Conservation (phyloP, 305 asterid species). For the Ajuga reptans region DNA sequence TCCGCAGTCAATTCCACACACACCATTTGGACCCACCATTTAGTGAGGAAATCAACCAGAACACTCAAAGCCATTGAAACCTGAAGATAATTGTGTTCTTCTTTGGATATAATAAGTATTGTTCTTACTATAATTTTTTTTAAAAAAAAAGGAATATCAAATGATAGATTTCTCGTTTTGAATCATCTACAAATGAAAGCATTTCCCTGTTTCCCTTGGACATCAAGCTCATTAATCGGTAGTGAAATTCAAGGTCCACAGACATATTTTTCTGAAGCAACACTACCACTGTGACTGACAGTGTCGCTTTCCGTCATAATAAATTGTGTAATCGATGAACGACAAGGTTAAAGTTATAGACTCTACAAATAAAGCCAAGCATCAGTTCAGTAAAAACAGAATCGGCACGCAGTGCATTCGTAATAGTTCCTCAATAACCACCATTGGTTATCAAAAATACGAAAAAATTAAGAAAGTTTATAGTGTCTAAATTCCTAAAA, state of each 20-base stretch:
- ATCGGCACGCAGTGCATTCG: not conserved
- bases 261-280: not conserved
- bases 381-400: not conserved
- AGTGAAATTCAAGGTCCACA: not conserved
- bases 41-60: not conserved
- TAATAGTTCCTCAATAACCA: not conserved
- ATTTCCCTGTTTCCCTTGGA: not conserved
- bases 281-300: not conserved
- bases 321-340: not conserved
- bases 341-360: not conserved
- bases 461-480: not conserved
- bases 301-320: not conserved
- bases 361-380: not conserved
- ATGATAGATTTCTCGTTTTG: not conserved
- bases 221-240: not conserved
- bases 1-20: not conserved
- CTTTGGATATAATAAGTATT: not conserved
- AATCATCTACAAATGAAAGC: not conserved
- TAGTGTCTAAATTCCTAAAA: conserved; percentile 12
- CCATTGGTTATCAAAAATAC: conserved; percentile 2
- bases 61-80: not conserved
- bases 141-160: not conserved
- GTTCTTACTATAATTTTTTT: not conserved
- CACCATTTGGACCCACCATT: not conserved
- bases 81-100: not conserved